Evolutionary conservation across 805 yeast species (phyloP), one percentile per base, ranked within the genome.

Genomic region (Saturnispora ahearnii): DNA sequence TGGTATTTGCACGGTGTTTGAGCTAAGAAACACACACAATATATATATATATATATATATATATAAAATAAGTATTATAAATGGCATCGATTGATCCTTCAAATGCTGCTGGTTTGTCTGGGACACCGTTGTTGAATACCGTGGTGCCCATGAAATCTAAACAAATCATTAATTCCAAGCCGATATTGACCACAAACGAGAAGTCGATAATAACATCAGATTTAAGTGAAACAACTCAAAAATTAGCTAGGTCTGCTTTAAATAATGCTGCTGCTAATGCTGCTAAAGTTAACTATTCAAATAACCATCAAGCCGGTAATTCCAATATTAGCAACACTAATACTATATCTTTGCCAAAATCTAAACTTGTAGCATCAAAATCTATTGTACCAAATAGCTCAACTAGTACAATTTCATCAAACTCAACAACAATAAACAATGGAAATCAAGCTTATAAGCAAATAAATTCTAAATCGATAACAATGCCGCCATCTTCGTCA

Each of bases 391-490:
- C 29, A 26, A 26, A 26, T 26, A 26, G 29, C 29, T 26, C 29
- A 26, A 26, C 9, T 26, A 26, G 9, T 26, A 26, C 29, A 8
- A 26, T 26, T 6, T 26, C 30, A 24, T 21, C 42, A 24, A 36
- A 18, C 11, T 7, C 40, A 21, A 36, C 40, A 18, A 18, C 13
- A 8, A 22, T 21, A 21, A 36, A 36, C 13, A 22, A 15, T 8
- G 40, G 24, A 21, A 36, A 18, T 80, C 88, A 5, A 76, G 73
- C 47, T 10, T 38, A 24, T 26, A 38, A 24, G 6, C 42, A 38
- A 22, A 38, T 38, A 12, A 22, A 38, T 22, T 22, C 42, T 5
- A 38, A 41, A 29, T 8, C 33, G n/a, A 41, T 29, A 18, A 22
- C 24, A 12, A 36, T 36, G 40, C 22, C 18, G 24, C 22, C 22